These are phyloP conservation scores for Aspergillus sparsus DNA, from an alignment of 495 filamentous ascomycete species.

Conservation along the genomic window DNA sequence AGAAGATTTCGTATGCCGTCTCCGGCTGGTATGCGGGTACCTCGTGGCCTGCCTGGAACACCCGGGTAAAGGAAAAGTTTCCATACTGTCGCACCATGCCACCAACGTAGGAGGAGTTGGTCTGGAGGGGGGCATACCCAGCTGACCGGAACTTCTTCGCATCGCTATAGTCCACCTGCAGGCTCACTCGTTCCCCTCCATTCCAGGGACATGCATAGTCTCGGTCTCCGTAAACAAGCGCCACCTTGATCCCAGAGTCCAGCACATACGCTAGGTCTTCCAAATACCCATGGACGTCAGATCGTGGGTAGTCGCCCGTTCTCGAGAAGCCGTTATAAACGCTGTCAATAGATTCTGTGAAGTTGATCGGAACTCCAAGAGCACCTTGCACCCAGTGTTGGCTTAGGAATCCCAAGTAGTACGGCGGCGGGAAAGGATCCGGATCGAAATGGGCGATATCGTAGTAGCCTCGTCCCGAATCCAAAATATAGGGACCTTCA, in stretches of 20 bases:
- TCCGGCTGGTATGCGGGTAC: slow-evolving; percentile 61
- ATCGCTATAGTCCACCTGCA: slow-evolving; percentile 42
- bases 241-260: slow-evolving; percentile 61
- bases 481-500: slow-evolving; percentile 37
- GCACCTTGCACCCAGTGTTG: slow-evolving; percentile 61
- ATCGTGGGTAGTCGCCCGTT: slow-evolving; percentile 49
- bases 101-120: slow-evolving; percentile 47
- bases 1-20: slow-evolving; percentile 56
- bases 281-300: slow-evolving; percentile 51
- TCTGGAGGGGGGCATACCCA: slow-evolving; percentile 52
- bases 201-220: slow-evolving; percentile 61
- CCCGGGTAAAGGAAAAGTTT: slow-evolving; percentile 59
- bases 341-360: slow-evolving; percentile 51
- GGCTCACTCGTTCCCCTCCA: slow-evolving; percentile 46
- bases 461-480: slow-evolving; percentile 55
- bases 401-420: slow-evolving; percentile 65
- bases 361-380: slow-evolving; percentile 69
- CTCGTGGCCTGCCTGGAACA: slow-evolving; percentile 63
- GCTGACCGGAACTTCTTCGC: slow-evolving; percentile 46
- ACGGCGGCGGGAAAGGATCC: slow-evolving; percentile 65
- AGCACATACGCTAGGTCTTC: slow-evolving; percentile 56
- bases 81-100: slow-evolving; percentile 59
- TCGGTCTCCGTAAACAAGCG: slow-evolving; percentile 66
- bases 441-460: slow-evolving; percentile 57
- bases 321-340: slow-evolving; percentile 54